These are phyloP conservation scores for Jaltomata sinuosa DNA, from an alignment of 257 asterid species.

Conservation along the genomic window DNA sequence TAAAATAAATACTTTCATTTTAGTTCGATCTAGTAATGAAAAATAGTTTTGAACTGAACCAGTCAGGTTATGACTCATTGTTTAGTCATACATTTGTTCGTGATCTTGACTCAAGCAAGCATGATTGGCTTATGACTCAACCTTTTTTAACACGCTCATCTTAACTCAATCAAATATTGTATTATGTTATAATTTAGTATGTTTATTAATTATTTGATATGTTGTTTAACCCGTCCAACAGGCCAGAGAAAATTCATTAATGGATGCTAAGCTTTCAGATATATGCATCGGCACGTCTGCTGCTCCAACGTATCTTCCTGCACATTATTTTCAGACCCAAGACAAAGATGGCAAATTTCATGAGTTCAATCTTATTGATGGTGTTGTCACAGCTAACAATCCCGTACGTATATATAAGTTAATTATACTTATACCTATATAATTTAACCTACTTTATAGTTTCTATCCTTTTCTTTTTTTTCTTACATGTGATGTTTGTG, in stretches of 20 bases:
- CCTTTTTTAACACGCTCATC: not conserved
- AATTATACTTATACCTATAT: too few relatives aligned
- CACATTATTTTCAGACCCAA: constrained; percentile 26
- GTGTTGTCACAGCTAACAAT: constrained; percentile 59
- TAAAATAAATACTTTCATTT: not conserved
- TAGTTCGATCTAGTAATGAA: too few relatives aligned
- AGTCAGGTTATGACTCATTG: not conserved
- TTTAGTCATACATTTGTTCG: not conserved
- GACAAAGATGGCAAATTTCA: constrained; percentile 12
- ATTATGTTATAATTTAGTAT: too few relatives aligned
- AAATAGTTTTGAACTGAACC: not conserved
- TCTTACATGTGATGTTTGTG: not conserved
- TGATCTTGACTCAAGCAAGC: not conserved
- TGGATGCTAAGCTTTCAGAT: constrained; percentile 50
- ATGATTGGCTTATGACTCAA: not conserved
- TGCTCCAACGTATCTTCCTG: constrained; percentile 58
- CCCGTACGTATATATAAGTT: constrained; percentile 28
- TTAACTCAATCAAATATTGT: not conserved
- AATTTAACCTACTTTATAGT: not conserved
- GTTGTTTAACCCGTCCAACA: not conserved
- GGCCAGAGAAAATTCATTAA: constrained; percentile 25
- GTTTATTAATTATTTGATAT: not conserved
- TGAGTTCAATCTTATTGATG: constrained; percentile 56
- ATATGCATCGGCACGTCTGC: constrained; percentile 59
- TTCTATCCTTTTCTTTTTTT: not conserved